Evolutionary conservation across 441 rosid species (phyloP).

Genomic region (Jatropha podagrica): DNA sequence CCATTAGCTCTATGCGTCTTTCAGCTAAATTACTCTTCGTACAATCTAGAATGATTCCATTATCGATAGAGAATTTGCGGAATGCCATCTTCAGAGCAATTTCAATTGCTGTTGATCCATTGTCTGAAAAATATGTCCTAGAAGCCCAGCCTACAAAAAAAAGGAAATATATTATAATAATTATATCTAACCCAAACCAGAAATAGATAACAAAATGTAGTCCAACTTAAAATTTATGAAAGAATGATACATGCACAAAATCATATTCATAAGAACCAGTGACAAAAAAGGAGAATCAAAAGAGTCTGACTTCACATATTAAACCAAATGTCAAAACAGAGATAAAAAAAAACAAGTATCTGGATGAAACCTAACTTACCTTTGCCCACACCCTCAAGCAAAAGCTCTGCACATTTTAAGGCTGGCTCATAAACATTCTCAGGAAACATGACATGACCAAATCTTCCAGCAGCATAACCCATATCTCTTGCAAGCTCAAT

Average conservation of each 20-base stretch:
- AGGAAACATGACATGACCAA: constrained; percentile 97
- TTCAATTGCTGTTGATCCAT: constrained; percentile 95
- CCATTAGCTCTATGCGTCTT: constrained; percentile 54
- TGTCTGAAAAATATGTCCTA: constrained; percentile 80
- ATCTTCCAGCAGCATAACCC: constrained; percentile 97
- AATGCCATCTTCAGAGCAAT: constrained; percentile 97
- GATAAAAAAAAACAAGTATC: background rate
- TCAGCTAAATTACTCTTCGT: constrained; percentile 29
- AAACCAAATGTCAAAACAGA: background rate
- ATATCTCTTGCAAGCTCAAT: constrained; percentile 94
- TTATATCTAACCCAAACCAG: background rate
- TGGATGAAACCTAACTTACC: constrained; percentile 39
- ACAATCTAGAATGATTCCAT: constrained; percentile 38
- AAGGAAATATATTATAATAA: constrained; percentile 18
- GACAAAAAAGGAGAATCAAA: constrained; percentile 6
- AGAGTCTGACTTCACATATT: background rate
- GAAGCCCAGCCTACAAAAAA: constrained; percentile 86
- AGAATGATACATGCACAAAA: background rate
- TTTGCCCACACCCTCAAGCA: constrained; percentile 89
- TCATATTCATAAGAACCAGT: background rate
- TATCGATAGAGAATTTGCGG: constrained; percentile 69
- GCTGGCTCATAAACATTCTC: constrained; percentile 98
- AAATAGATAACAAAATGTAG: background rate
- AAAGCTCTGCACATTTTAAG: constrained; percentile 80
- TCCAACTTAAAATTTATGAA: constrained; percentile 8